Conservation (phyloP, 2,329 filamentous ascomycete genomes). For the Fusarium stilboides region DNA sequence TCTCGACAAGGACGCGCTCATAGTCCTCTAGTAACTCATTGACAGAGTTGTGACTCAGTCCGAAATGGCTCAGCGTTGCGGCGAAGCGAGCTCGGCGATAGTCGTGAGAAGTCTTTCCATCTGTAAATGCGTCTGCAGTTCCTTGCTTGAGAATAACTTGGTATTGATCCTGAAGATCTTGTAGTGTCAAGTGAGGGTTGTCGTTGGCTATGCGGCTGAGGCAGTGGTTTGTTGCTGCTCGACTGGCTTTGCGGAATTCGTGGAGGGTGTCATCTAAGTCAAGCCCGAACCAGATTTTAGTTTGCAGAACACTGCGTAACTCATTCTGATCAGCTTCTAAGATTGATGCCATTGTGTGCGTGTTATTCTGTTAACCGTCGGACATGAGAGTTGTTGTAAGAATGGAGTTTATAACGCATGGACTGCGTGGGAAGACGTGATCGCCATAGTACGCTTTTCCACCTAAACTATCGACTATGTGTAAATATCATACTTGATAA, state of each 20-base stretch:
- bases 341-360: not conserved
- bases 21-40: constrained; percentile 49
- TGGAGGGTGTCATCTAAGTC: constrained; percentile 66
- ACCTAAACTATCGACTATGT: not conserved
- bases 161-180: constrained; percentile 50
- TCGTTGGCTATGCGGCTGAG: constrained; percentile 51
- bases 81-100: constrained; percentile 60
- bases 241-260: constrained; percentile 60
- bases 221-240: constrained; percentile 52
- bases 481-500: not conserved
- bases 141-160: constrained; percentile 52
- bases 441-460: not conserved
- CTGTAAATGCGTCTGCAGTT: constrained; percentile 59
- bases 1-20: constrained; percentile 49
- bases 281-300: constrained; percentile 60
- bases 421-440: not conserved
- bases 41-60: constrained; percentile 36
- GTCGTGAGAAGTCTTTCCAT: constrained; percentile 61
- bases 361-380: not conserved
- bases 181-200: constrained; percentile 5
- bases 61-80: constrained; percentile 51
- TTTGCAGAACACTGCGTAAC: not conserved
- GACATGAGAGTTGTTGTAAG: not conserved
- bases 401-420: not conserved
- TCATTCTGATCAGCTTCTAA: fast-evolving